Evolutionary conservation across 495 filamentous ascomycete genomes (phyloP), one percentile per base, ranked within the genome.

Genomic region (Neurospora sp.): DNA sequence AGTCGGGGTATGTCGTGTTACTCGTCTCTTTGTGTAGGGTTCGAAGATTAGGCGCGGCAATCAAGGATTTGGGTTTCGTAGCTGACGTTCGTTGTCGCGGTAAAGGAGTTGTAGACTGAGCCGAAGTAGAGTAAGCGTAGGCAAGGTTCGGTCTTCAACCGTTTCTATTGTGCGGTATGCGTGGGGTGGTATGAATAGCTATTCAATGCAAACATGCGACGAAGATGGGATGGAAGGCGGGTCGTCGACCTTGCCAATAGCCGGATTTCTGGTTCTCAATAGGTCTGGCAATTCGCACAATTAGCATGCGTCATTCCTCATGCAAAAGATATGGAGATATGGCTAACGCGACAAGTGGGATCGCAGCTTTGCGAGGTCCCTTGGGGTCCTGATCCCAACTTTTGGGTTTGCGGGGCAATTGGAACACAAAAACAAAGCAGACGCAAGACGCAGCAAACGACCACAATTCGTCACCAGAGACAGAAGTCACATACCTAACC

Each of bases 371-470:
- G 53, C 53, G 53, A 65, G 14, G 53, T 35, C 14, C 53, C 53
- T 18, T 65, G 53, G 31, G 53, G 53, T 65, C 53, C 27, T 65
- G 53, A 65, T 65, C 14, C 72, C 39, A 71, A 35, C 53, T 65
- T 59, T 65, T 65, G 27, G 53, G 71, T 69, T 74, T 74, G 75
- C 76, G 75, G 76, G 76, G 76, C 76, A 78, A 78, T 78, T 76
- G 76, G 68, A 44, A 69, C 48, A 37, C 72, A 40, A 65, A 53
- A 48, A 73, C 53, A 69, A 72, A 70, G 39, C 22, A 70, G 16
- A 61, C 22, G 40, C 22, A 69, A 72, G 46, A 22, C 44, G 53
- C 53, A 65, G 27, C 53, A 65, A 16, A 65, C 27, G 14, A 35
- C 53, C 53, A 35, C 53, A 16, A 35, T 65, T 65, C 7, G 53